phyloP scores from a whole-genome alignment of 139 green algal species.

The Tetratostichococcus sp. region DNA sequence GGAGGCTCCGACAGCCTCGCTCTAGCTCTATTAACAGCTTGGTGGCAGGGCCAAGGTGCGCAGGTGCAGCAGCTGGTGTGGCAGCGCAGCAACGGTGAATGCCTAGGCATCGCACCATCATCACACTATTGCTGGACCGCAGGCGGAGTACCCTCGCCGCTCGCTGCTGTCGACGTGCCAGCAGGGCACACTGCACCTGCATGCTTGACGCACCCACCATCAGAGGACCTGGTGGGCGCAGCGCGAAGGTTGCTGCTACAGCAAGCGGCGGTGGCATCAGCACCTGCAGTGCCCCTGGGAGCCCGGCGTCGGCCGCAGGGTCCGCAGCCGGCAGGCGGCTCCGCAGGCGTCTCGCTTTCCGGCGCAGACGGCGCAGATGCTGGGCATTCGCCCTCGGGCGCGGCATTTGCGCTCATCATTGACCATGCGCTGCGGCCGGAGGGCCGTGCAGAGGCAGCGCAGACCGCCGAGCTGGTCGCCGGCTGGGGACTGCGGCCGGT shows the following conservation, averaged over 20 bases:
- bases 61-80: neutral
- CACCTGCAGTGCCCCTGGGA: neutral
- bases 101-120: too few species aligned
- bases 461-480: slow-evolving; percentile 9
- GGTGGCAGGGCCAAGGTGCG: slow-evolving; percentile 7
- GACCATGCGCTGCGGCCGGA: slow-evolving; percentile 42
- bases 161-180: neutral
- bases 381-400: neutral
- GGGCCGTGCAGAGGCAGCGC: slow-evolving; percentile 25
- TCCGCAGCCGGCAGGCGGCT: too few species aligned
- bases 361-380: too few species aligned
- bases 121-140: too few species aligned
- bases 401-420: slow-evolving; percentile 28
- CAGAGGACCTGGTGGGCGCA: neutral
- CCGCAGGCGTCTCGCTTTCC: too few species aligned
- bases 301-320: too few species aligned
- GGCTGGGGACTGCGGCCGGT: slow-evolving; percentile 21
- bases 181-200: neutral
- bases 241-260: neutral
- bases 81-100: too few species aligned
- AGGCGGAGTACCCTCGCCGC: too few species aligned
- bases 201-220: neutral
- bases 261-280: neutral
- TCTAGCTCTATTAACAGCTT: slow-evolving; percentile 26
- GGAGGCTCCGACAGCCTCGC: slow-evolving; percentile 49